phyloP scores from a whole-genome alignment of 2,329 filamentous ascomycete species.

The Fusarium subglutinans region DNA sequence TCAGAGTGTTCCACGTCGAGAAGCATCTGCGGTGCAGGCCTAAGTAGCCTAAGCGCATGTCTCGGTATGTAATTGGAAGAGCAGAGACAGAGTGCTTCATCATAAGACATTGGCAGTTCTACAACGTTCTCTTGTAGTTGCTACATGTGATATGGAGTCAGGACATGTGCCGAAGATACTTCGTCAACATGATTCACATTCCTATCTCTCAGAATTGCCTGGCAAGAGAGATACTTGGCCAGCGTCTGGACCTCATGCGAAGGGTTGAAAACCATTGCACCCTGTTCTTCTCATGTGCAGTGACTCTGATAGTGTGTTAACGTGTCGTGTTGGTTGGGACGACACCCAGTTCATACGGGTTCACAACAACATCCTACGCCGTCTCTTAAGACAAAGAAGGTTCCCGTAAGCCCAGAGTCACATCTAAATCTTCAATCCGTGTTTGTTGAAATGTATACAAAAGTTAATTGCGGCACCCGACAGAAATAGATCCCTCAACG shows the following conservation, averaged over 20 bases:
- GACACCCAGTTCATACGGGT: not conserved
- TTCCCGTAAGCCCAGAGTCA: not conserved
- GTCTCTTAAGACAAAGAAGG: not conserved
- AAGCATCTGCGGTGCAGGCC: not conserved
- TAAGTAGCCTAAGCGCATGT: not conserved
- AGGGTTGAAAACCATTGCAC: not conserved
- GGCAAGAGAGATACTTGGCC: not conserved
- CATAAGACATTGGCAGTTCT: not conserved
- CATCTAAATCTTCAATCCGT: not conserved
- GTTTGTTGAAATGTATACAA: not conserved
- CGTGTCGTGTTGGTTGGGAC: not conserved
- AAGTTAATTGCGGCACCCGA: not conserved
- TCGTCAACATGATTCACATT: not conserved
- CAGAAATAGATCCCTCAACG: not conserved
- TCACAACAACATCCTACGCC: not conserved
- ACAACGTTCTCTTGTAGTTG: not conserved
- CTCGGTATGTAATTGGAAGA: not conserved
- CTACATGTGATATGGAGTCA: not conserved
- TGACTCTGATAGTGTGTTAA: not conserved
- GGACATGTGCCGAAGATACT: not conserved
- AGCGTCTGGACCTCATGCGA: not conserved
- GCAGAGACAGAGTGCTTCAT: not conserved
- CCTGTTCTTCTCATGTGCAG: not conserved
- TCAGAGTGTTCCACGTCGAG: slow-evolving; percentile 10
- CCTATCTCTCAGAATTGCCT: not conserved